These are phyloP conservation scores for Viola pubescens DNA, from an alignment of 441 rosid species.

Conservation along the genomic window DNA sequence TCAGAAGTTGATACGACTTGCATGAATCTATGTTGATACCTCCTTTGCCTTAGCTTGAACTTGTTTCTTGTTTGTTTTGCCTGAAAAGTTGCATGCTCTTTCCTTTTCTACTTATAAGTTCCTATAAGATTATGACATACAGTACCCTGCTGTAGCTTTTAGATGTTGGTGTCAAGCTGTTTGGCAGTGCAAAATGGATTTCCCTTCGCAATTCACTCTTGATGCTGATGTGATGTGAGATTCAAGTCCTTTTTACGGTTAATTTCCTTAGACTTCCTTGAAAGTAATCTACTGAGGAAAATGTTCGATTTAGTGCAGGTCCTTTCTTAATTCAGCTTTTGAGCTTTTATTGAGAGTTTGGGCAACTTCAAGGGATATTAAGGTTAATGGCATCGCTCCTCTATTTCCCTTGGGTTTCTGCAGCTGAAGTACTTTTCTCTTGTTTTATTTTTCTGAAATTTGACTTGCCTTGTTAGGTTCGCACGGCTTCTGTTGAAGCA, in stretches of 20 bases:
- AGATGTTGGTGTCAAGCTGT: slow-evolving; percentile 98
- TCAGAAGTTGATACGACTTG: no score
- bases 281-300: slow-evolving; percentile 16
- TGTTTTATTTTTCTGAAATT: background rate
- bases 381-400: slow-evolving; percentile 37
- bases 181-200: slow-evolving; percentile 58
- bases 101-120: slow-evolving; percentile 6
- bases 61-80: background rate
- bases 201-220: slow-evolving; percentile 52
- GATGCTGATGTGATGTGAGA: slow-evolving; percentile 92
- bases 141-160: slow-evolving; percentile 50
- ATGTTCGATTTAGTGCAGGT: slow-evolving; percentile 47
- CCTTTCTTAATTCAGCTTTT: slow-evolving; percentile 86
- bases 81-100: background rate
- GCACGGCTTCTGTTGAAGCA: slow-evolving; percentile 86
- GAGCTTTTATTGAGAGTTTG: slow-evolving; percentile 92
- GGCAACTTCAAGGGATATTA: slow-evolving; percentile 87
- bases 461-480: slow-evolving; percentile 39
- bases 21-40: background rate
- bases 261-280: slow-evolving; percentile 9
- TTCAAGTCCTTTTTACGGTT: slow-evolving; percentile 24
- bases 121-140: slow-evolving; percentile 8
- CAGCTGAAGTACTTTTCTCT: slow-evolving; percentile 6
- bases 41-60: background rate
- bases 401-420: background rate